Base-by-base conservation (phyloP, 1,284 basidiomycete species). In the Rhodotorula sp. region DNA sequence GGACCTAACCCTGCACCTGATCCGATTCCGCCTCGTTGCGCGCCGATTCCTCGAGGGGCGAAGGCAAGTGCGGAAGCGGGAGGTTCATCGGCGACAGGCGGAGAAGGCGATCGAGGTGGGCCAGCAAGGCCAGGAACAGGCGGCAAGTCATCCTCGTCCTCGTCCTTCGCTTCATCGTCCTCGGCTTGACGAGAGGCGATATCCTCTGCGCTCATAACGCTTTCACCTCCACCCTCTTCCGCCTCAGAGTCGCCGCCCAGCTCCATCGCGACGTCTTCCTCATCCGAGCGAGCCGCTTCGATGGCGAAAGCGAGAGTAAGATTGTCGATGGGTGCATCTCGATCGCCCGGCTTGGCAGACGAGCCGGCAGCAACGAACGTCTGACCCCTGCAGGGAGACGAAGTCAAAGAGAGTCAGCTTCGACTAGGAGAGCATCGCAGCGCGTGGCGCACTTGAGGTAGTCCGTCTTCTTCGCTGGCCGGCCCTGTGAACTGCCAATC, bases 401-500 rank as follows among this genome's bases (percentile, higher is more conserved):
- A 30, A 50, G 50, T 34, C 30, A 37, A 34, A n/a, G 40, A 24
- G n/a, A 28, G 34, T 40, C 53, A 60, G 57, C 71, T 59, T 11
- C 11, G 18, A 24, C 24, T 13, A 28, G 15, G 28, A 18, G 26
- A 26, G 30, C 15, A 16, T 28, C 10, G 18, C 24, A 31, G 22
- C 16, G 5, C 54, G 31, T 26, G 28, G 68, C 65, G 59, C 50
- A 73, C 70, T 56, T 63, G 44, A 62, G 57, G 53, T 72, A 80
- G 73, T 82, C 88, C 83, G 89, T 80, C 86, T 86, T 65, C 80
- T 79, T 82, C 13, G n/a, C 69, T 64, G 52, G 60, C 37, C 66
- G 64, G 47, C 64, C 76, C 58, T 53, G 69, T 64, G 50, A 74
- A 68, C 76, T 70, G 69, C 72, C 76, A 70, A 74, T 70, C 77